Conservation (phyloP, 2,329 filamentous ascomycete genomes). For the Penicillium sp. region DNA sequence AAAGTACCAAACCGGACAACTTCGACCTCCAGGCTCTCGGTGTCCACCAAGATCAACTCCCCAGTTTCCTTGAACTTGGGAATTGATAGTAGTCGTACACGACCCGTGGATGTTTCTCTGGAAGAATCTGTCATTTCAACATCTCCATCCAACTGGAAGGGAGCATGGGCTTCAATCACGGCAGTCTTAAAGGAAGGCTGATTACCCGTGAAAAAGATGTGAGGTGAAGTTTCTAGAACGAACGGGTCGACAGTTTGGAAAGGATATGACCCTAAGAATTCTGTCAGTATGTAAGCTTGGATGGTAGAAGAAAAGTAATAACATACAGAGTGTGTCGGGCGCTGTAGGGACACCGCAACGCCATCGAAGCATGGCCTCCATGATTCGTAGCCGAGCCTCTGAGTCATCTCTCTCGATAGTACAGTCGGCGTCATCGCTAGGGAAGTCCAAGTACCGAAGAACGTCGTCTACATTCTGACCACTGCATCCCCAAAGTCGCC, state of each 20-base stretch:
- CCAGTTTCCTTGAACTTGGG: slow-evolving; percentile 79
- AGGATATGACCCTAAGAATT: slow-evolving; percentile 78
- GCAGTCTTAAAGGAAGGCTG: slow-evolving; percentile 78
- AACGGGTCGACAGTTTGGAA: slow-evolving; percentile 95
- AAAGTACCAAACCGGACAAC: slow-evolving; percentile 62
- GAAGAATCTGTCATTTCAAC: slow-evolving; percentile 38
- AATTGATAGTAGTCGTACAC: slow-evolving; percentile 77
- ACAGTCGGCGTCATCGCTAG: slow-evolving; percentile 33
- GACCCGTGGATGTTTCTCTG: slow-evolving; percentile 63
- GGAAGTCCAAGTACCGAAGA: slow-evolving; percentile 77
- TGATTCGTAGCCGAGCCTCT: slow-evolving; percentile 78
- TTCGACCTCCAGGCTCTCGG: slow-evolving; percentile 80
- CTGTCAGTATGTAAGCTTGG: slow-evolving; percentile 18
- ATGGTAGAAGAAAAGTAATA: not conserved
- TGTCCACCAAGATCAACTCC: slow-evolving; percentile 80
- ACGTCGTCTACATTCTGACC: slow-evolving; percentile 95
- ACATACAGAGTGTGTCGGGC: slow-evolving; percentile 89
- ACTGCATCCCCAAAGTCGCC: slow-evolving; percentile 81
- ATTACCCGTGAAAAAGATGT: slow-evolving; percentile 87
- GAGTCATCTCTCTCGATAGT: slow-evolving; percentile 48
- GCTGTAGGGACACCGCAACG: slow-evolving; percentile 88
- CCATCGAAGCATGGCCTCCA: slow-evolving; percentile 95
- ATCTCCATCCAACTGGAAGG: slow-evolving; percentile 40
- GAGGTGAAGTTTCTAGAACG: slow-evolving; percentile 80
- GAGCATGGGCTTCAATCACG: slow-evolving; percentile 60